Conservation (phyloP, 1,284 basidiomycete species). For the Exobasidium rhododendri region DNA sequence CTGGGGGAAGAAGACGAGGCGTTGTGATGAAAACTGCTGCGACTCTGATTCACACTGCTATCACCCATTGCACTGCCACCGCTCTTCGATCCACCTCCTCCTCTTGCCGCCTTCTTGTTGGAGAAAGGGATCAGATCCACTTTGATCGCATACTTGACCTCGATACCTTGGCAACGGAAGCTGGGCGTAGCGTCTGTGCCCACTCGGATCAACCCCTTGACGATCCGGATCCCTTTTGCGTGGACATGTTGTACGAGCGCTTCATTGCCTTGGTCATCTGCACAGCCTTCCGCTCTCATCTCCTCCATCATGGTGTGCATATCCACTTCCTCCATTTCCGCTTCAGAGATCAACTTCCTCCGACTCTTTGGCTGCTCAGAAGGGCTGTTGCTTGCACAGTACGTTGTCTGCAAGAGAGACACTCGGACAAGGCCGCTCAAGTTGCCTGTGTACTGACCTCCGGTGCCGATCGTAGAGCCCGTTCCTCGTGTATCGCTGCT, state of each 20-base stretch:
- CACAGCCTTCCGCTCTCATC: conserved; percentile 15
- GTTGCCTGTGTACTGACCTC: conserved; percentile 17
- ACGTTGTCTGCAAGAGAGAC: conserved; percentile 42
- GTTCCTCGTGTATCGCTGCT: conserved; percentile 13
- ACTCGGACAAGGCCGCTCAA: conserved; percentile 39
- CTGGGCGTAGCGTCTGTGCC: conserved; percentile 32
- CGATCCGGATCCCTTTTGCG: conserved; percentile 32
- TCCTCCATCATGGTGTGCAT: conserved; percentile 20
- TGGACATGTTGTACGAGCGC: conserved; percentile 21
- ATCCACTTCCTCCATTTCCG: conserved; percentile 47
- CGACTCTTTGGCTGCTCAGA: conserved; percentile 41
- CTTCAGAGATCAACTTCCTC: conserved; percentile 36
- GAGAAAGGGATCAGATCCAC: conserved; percentile 39
- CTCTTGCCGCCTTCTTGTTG: not conserved
- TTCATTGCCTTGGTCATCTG: conserved; percentile 26
- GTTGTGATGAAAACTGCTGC: not conserved
- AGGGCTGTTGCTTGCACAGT: conserved; percentile 36
- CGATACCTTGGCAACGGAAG: conserved; percentile 45
- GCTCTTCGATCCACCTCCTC: conserved; percentile 12
- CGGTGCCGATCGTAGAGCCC: conserved; percentile 4
- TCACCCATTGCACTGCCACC: conserved; percentile 22
- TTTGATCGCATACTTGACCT: conserved; percentile 50
- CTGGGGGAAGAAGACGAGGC: not conserved
- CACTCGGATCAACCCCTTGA: conserved; percentile 38
- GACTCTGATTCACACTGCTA: not conserved